Evolutionary conservation across 495 filamentous ascomycete species (phyloP).

Genomic region (Pseudoneurospora amorphoporcata): DNA sequence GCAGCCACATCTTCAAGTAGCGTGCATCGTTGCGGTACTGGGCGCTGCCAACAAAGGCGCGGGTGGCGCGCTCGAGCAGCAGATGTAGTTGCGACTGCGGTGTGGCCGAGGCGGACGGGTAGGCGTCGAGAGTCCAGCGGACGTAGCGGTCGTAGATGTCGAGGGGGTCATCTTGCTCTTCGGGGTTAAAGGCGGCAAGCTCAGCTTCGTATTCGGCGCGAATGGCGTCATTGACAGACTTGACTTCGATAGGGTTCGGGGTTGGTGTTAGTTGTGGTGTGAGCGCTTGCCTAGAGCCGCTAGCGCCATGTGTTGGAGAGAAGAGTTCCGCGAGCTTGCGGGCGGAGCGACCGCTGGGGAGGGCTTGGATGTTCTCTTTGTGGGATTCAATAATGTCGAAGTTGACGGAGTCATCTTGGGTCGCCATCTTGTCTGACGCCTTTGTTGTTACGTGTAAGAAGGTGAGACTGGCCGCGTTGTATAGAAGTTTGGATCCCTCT

Average conservation of each 20-base stretch:
- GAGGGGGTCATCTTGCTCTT: slow-evolving; percentile 85
- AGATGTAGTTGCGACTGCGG: slow-evolving; percentile 79
- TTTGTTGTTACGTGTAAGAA: background rate
- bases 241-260: slow-evolving; percentile 54
- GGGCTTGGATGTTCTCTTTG: slow-evolving; percentile 94
- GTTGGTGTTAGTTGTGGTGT: slow-evolving; percentile 19
- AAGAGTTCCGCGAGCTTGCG: slow-evolving; percentile 79
- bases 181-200: slow-evolving; percentile 48
- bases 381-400: slow-evolving; percentile 94
- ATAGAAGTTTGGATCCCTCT: background rate
- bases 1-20: slow-evolving; percentile 87
- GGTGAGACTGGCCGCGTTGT: background rate
- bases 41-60: slow-evolving; percentile 66
- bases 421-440: slow-evolving; percentile 31
- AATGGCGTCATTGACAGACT: slow-evolving; percentile 65
- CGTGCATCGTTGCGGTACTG: slow-evolving; percentile 94
- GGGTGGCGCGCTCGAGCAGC: slow-evolving; percentile 84
- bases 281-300: slow-evolving; percentile 20
- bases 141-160: slow-evolving; percentile 96
- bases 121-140: slow-evolving; percentile 90
- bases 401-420: slow-evolving; percentile 51
- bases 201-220: slow-evolving; percentile 82
- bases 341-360: slow-evolving; percentile 84
- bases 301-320: slow-evolving; percentile 51
- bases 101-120: slow-evolving; percentile 89